Percentiles rank a stretch among this genome's conserved stretches.
phyloP scores from a whole-genome alignment of 2,329 filamentous ascomycete species.

The Trichophyton rubrum region DNA sequence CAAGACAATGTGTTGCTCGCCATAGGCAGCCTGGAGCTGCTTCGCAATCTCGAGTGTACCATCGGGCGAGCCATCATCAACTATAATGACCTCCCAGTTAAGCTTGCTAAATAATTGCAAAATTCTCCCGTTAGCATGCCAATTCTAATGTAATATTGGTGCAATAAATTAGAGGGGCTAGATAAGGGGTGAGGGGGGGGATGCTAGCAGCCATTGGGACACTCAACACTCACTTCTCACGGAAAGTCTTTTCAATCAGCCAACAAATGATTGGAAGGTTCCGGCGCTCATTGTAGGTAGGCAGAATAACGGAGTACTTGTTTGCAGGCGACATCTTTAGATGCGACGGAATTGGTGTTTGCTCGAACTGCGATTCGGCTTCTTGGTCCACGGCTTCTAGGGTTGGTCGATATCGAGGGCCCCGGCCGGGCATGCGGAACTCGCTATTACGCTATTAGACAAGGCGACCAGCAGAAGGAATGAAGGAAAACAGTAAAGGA shows the following conservation, averaged over 20 bases:
- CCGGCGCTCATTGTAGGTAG: constrained; percentile 95
- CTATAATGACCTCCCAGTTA: constrained; percentile 94
- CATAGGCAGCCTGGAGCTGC: constrained; percentile 80
- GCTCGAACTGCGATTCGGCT: constrained; percentile 11
- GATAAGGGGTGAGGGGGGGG: background rate
- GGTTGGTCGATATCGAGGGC: constrained; percentile 15
- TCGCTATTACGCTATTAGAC: constrained; percentile 9
- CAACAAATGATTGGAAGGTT: constrained; percentile 94
- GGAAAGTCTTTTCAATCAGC: constrained; percentile 86
- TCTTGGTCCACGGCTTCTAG: constrained; percentile 15
- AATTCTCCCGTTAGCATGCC: background rate
- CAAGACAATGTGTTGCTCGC: constrained; percentile 60
- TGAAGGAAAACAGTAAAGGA: background rate
- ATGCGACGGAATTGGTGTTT: constrained; percentile 2
- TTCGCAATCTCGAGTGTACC: constrained; percentile 82
- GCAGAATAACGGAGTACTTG: constrained; percentile 95
- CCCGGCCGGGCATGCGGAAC: constrained; percentile 16
- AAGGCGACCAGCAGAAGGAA: background rate
- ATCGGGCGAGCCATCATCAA: constrained; percentile 96
- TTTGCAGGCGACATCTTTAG: constrained; percentile 17
- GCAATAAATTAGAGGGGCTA: background rate
- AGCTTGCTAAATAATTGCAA: constrained; percentile 52
- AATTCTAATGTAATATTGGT: background rate
- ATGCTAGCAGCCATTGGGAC: background rate
- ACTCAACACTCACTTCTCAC: constrained; percentile 55